Conservation (phyloP, 2,329 filamentous ascomycete species). For the Monilinia polystroma region DNA sequence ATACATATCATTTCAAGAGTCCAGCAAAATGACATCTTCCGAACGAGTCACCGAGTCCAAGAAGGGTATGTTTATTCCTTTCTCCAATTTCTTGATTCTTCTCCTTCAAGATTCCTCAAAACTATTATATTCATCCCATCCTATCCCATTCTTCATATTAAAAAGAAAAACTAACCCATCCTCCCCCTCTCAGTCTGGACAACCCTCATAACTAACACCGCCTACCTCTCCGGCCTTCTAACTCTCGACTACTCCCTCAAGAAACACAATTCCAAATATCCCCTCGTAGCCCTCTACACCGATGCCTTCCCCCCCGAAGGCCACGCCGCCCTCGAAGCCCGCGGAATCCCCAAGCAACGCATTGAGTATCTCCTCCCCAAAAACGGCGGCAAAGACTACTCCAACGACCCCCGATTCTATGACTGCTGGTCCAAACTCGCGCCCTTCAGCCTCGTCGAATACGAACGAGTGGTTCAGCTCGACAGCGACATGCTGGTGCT, state of each 20-base stretch:
- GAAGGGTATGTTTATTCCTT: constrained; percentile 31
- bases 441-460: constrained; percentile 73
- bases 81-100: not conserved
- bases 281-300: constrained; percentile 80
- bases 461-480: constrained; percentile 76
- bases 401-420: constrained; percentile 78
- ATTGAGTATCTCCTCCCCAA: constrained; percentile 73
- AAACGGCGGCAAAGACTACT: constrained; percentile 60
- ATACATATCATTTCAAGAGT: constrained; percentile 14
- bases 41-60: constrained; percentile 37
- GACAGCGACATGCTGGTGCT: constrained; percentile 86
- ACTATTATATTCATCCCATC: not conserved
- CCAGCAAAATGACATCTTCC: constrained; percentile 21
- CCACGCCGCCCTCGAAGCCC: constrained; percentile 64
- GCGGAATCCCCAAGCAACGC: constrained; percentile 66
- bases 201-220: constrained; percentile 79
- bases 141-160: not conserved
- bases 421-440: constrained; percentile 89
- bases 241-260: constrained; percentile 78
- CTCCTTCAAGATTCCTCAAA: not conserved
- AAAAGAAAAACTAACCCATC: constrained; percentile 20
- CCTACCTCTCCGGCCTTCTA: constrained; percentile 78
- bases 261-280: constrained; percentile 64
- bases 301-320: constrained; percentile 69
- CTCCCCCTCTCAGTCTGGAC: constrained; percentile 68